These are phyloP conservation scores for Candida sp. DNA, from an alignment of 1,139 yeast genomes.

Conservation along the genomic window DNA sequence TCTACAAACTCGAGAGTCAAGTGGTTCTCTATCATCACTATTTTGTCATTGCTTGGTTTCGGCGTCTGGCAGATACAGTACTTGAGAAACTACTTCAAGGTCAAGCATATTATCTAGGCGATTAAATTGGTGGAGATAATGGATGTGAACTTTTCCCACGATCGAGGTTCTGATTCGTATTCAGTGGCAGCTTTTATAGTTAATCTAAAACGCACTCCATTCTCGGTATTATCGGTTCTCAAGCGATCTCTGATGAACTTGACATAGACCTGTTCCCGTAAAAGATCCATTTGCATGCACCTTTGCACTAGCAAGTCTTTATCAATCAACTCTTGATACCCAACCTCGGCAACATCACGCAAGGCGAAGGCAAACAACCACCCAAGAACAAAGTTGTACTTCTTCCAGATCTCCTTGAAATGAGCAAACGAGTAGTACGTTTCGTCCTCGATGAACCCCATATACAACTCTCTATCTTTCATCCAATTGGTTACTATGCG, in stretches of 20 bases:
- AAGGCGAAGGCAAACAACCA: conserved; percentile 20
- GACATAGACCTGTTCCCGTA: conserved; percentile 7
- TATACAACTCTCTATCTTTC: conserved; percentile 17
- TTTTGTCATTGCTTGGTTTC: conserved; percentile 71
- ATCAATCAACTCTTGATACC: conserved; percentile 1
- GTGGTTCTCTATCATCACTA: conserved; percentile 75
- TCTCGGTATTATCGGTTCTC: neutral
- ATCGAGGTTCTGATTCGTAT: neutral
- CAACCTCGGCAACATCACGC: conserved; percentile 1
- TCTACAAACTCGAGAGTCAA: no score
- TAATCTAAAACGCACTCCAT: neutral
- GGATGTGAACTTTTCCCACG: conserved; percentile 13
- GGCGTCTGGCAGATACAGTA: conserved; percentile 94
- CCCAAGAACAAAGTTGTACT: conserved; percentile 23
- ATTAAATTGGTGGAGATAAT: conserved; percentile 3
- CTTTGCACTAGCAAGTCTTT: neutral
- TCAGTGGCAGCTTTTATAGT: neutral
- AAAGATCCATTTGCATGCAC: conserved; percentile 8
- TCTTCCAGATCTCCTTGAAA: conserved; percentile 27
- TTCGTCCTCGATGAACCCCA: conserved; percentile 25
- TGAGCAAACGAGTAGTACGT: conserved; percentile 18
- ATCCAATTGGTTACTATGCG: conserved; percentile 11
- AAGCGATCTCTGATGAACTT: conserved; percentile 5
- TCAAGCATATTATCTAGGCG: conserved; percentile 82
- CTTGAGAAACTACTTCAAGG: conserved; percentile 90